Conservation (phyloP, 352 stramenopile species). For the Globisporangium paddicum region DNA sequence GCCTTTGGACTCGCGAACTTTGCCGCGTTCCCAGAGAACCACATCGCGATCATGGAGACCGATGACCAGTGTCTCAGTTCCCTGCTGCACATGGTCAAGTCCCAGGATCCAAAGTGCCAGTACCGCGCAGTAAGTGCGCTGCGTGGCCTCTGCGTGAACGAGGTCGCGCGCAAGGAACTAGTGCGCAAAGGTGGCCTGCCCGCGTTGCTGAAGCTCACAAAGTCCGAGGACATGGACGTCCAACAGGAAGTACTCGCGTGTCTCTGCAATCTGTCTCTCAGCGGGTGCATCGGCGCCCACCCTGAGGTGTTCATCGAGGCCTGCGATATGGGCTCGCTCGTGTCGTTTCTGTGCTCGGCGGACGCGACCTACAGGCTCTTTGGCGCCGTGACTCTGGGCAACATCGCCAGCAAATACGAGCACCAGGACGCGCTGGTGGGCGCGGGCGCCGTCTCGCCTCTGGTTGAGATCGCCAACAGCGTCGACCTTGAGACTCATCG, state of each 20-base stretch:
- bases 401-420: conserved; percentile 82
- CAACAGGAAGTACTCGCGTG: conserved; percentile 95
- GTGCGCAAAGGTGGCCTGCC: conserved; percentile 84
- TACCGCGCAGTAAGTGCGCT: conserved; percentile 89
- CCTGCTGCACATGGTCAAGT: conserved; percentile 50
- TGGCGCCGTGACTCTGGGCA: conserved; percentile 94
- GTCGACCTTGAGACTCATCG: conserved; percentile 94
- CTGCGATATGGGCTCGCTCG: conserved; percentile 88
- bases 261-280: conserved; percentile 96
- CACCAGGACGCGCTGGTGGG: conserved; percentile 82
- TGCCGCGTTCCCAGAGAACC: conserved; percentile 90
- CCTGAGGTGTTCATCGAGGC: conserved; percentile 87
- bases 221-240: conserved; percentile 92
- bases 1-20: conserved; percentile 94
- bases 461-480: conserved; percentile 91
- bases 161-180: conserved; percentile 85
- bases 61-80: conserved; percentile 40
- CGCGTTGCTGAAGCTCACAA: conserved; percentile 85
- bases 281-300: conserved; percentile 91
- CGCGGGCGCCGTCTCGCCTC: conserved; percentile 83
- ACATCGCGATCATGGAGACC: conserved; percentile 73
- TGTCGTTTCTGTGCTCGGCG: conserved; percentile 93
- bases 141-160: conserved; percentile 89
- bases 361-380: conserved; percentile 95
- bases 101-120: conserved; percentile 78